Evolutionary conservation across 768 basidiomycete genomes (phyloP).

Genomic region (Epithele typhae): DNA sequence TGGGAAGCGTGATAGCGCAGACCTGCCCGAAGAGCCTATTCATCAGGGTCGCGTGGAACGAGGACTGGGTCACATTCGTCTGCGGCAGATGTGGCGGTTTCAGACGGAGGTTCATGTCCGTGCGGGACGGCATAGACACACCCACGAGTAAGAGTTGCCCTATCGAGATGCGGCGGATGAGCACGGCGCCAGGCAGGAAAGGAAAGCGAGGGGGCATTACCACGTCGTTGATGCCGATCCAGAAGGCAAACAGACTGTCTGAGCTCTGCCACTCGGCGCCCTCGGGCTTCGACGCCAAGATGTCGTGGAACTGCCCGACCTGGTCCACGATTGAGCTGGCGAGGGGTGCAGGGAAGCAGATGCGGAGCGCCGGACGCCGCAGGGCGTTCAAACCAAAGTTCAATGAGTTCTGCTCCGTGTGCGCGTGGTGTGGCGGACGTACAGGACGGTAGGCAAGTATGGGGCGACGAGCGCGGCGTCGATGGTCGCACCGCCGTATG

Average conservation of each 20-base stretch:
- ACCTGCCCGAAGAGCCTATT: constrained; percentile 32
- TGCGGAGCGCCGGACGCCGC: no score
- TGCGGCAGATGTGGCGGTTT: constrained; percentile 5
- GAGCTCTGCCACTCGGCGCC: constrained; percentile 29
- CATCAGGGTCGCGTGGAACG: constrained; percentile 31
- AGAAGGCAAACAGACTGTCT: constrained; percentile 33
- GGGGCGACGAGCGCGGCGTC: constrained; percentile 34
- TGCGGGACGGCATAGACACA: constrained; percentile 20
- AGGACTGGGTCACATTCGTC: constrained; percentile 32
- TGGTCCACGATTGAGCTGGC: constrained; percentile 33
- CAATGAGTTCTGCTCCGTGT: neutral
- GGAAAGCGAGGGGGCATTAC: constrained; percentile 14
- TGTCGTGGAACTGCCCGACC: constrained; percentile 29
- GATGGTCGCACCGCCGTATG: constrained; percentile 35
- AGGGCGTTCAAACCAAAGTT: no score
- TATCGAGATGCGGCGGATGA: constrained; percentile 17
- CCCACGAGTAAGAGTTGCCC: constrained; percentile 49
- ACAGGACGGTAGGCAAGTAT: constrained; percentile 32
- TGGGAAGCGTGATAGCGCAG: neutral
- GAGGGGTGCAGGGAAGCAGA: neutral
- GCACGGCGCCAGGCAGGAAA: constrained; percentile 1
- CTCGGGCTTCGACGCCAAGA: constrained; percentile 28
- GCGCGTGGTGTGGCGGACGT: constrained; percentile 6
- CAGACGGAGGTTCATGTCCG: no score
- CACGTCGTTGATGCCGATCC: constrained; percentile 37